Conservation (phyloP, 257 asterid species). For the Datura wrightii region DNA sequence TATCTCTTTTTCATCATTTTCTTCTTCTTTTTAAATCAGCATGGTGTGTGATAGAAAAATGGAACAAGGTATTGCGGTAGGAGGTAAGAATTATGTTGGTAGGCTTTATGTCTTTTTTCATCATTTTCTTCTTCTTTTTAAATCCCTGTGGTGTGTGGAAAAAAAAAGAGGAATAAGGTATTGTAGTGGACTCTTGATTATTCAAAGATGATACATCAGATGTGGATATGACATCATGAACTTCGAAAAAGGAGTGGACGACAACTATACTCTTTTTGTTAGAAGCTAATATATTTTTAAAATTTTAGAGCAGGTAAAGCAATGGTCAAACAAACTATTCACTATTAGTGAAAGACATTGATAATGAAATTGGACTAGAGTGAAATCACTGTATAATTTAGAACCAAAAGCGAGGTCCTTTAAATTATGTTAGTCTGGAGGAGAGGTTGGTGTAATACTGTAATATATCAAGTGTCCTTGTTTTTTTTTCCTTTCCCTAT, state of each 20-base stretch:
- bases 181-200: background rate
- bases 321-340: background rate
- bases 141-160: background rate
- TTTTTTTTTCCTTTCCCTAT: no score
- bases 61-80: background rate
- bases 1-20: background rate
- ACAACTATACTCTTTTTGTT: background rate
- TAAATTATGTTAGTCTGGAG: background rate
- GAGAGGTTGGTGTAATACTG: conserved; percentile 19
- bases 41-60: background rate
- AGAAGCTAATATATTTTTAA: background rate
- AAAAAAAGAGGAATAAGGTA: background rate
- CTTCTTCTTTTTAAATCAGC: background rate
- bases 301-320: background rate
- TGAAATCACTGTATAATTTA: background rate
- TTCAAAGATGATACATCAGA: background rate
- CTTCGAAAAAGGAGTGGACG: background rate
- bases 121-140: background rate
- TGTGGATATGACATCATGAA: conserved; percentile 8
- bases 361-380: background rate
- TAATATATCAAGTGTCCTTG: background rate
- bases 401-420: conserved; percentile 9
- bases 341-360: background rate
- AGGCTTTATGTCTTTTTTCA: background rate
- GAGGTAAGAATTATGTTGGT: background rate